phyloP scores from a whole-genome alignment of 352 stramenopile species.

The Peronospora destructor region DNA sequence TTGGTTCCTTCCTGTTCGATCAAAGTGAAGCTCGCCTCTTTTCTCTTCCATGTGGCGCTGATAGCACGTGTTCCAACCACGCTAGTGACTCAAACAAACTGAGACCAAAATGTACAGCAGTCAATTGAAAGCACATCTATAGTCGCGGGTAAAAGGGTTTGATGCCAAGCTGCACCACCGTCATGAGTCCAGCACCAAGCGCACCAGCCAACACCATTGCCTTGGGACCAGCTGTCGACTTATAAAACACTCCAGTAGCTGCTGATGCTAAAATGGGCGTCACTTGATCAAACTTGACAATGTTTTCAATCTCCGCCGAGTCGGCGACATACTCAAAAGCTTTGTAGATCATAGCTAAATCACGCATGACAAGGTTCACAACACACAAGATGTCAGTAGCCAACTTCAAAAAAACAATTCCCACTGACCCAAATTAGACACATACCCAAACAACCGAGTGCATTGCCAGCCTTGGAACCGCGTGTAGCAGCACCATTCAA shows the following conservation, averaged over 20 bases:
- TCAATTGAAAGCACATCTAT: constrained; percentile 28
- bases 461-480: constrained; percentile 81
- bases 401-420: too few relatives aligned
- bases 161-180: constrained; percentile 77
- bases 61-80: too few relatives aligned
- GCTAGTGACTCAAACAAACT: too few relatives aligned
- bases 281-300: constrained; percentile 78
- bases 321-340: constrained; percentile 77
- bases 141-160: constrained; percentile 79
- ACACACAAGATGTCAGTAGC: constrained; percentile 11
- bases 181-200: constrained; percentile 76
- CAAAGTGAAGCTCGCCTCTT: too few relatives aligned
- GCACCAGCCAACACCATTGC: constrained; percentile 78
- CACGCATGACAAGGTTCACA: neutral
- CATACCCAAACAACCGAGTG: constrained; percentile 69
- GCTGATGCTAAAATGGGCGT: constrained; percentile 77
- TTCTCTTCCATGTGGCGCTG: too few relatives aligned
- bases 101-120: constrained; percentile 7
- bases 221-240: constrained; percentile 77
- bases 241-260: constrained; percentile 81
- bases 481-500: constrained; percentile 78
- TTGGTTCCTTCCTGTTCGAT: too few relatives aligned
- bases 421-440: too few relatives aligned
- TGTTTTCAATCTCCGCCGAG: constrained; percentile 73
- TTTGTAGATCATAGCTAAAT: constrained; percentile 81